Conservation (phyloP, 2,329 filamentous ascomycete species). For the Eutypella sp. region DNA sequence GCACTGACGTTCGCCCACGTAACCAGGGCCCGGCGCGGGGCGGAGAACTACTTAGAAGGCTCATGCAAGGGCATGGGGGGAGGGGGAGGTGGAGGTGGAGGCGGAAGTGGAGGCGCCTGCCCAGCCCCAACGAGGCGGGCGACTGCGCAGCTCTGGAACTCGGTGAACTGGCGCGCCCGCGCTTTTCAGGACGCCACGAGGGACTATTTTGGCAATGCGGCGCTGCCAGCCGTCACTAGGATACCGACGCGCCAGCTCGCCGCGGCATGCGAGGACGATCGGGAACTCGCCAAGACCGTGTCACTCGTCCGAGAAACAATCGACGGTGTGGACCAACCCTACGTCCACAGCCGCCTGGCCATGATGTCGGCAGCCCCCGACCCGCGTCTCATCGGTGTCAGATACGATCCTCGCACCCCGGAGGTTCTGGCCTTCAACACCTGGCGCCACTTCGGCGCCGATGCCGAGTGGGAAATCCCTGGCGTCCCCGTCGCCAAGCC, state of each 20-base stretch:
- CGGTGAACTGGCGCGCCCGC: conserved; percentile 36
- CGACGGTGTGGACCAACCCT: conserved; percentile 34
- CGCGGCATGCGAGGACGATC: conserved; percentile 17
- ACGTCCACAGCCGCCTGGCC: conserved; percentile 32
- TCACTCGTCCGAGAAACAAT: conserved; percentile 27
- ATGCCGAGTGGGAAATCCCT: conserved; percentile 32
- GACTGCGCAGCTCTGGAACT: conserved; percentile 31
- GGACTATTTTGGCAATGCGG: conserved; percentile 38
- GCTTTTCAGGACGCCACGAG: conserved; percentile 26
- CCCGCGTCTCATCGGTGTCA: conserved; percentile 35
- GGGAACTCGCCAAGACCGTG: conserved; percentile 25
- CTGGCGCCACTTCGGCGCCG: conserved; percentile 39
- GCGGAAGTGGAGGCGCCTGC: not conserved
- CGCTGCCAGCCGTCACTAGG: conserved; percentile 32
- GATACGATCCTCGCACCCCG: conserved; percentile 35
- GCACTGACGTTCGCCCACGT: conserved; percentile 37
- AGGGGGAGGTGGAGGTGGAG: not conserved
- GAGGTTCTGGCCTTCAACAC: conserved; percentile 39
- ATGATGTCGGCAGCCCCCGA: conserved; percentile 33
- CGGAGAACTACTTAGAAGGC: conserved; percentile 18
- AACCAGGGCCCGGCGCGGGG: conserved; percentile 26
- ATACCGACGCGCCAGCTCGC: conserved; percentile 18
- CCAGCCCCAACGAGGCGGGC: not conserved
- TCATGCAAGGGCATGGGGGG: not conserved
- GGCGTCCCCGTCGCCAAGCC: conserved; percentile 32